Base-by-base conservation (phyloP, 495 filamentous ascomycete genomes). In the Amniculicola lignicola region DNA sequence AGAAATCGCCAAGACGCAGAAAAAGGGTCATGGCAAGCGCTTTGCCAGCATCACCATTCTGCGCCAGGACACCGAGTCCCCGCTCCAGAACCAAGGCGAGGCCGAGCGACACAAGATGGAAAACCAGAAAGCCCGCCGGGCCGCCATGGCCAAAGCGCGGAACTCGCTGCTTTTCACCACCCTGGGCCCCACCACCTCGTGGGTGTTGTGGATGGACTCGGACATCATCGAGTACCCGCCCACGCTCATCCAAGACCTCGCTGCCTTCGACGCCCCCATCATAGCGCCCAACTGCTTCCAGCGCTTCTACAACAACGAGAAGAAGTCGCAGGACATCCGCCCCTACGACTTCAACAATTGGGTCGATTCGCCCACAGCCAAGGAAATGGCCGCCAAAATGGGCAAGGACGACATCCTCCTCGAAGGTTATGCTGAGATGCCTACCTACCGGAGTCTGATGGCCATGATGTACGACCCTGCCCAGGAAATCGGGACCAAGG, bases 301-400 rank as follows among this genome's bases (percentile, higher is more conserved):
- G 76, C 78, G 88, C 22, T 97, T 82, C 72, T 85, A 76, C 57
- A 86, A 98, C 65, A 61, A 75, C 11, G 83, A 89, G 5, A 82
- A 77, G 11, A 83, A 84, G 61, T 75, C 78, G 51, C 78, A 79
- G 69, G 84, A 83, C 50, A 79, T 88, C 54, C 82, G 93, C 6
- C 86, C 90, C 0, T 98, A 98, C 69, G 93, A 98, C 70, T 98
- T 86, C 78, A 98, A 98, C 69, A 91, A 86, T 53, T 98, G 94
- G 93, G 80, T 89, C 57, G 93, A 98, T 65, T 91, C 86, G 62
- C 75, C 81, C 6, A 82, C 76, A 2, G 94, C 93, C 7, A 79
- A 84, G 63, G 74, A 82, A 4, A 72, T 98, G 47, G 93, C 80
- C 1, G 72, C 77, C 4, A 80, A 80, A 54, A 95, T 98, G 90